Percentiles rank a stretch among this genome's conserved stretches.
These are phyloP conservation scores for Spathaspora passalidarum DNA, from an alignment of 805 yeast species.

Conservation along the genomic window DNA sequence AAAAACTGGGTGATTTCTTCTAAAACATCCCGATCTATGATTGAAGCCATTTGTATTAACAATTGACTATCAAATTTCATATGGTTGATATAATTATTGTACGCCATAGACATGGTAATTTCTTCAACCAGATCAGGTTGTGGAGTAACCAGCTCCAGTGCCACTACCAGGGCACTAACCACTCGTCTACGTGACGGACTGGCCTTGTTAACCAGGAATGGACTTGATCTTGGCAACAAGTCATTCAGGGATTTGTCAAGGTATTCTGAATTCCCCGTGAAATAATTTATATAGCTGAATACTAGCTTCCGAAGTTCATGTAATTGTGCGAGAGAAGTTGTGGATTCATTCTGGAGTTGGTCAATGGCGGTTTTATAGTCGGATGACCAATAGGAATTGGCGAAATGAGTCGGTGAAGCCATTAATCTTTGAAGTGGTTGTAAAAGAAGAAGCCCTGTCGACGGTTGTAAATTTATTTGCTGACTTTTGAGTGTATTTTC, in stretches of 20 bases:
- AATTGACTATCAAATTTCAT: constrained; percentile 21
- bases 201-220: constrained; percentile 7
- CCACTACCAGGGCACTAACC: background rate
- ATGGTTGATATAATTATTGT: constrained; percentile 15
- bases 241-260: constrained; percentile 26
- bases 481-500: too few relatives aligned
- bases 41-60: constrained; percentile 24
- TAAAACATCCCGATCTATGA: constrained; percentile 32
- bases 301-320: constrained; percentile 40
- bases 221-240: constrained; percentile 20
- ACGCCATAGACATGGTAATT: constrained; percentile 3
- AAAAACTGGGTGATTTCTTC: constrained; percentile 32
- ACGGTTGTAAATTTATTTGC: too few relatives aligned
- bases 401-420: too few relatives aligned
- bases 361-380: constrained; percentile 39
- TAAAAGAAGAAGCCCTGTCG: too few relatives aligned
- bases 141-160: background rate
- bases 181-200: background rate
- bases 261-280: constrained; percentile 32
- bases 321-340: constrained; percentile 32
- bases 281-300: constrained; percentile 33
- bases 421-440: too few relatives aligned
- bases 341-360: constrained; percentile 25
- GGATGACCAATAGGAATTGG: constrained; percentile 34
- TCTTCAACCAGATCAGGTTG: background rate